Base-by-base conservation (phyloP, 2,329 filamentous ascomycete species). In the Aspergillus sojae region DNA sequence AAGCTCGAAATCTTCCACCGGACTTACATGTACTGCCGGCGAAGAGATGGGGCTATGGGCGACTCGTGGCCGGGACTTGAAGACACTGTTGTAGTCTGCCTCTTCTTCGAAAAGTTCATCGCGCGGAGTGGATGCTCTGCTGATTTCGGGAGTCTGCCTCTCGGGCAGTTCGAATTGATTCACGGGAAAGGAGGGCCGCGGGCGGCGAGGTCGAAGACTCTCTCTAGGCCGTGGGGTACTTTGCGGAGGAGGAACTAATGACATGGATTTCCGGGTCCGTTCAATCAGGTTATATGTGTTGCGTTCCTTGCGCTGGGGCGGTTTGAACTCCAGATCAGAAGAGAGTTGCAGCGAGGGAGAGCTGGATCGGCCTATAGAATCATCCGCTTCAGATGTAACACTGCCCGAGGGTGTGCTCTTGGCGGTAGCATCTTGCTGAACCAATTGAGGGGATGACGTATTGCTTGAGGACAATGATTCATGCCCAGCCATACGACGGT, bases 231-330 rank as follows among this genome's bases (percentile, higher is more conserved):
- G 62, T 60, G 69, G 28, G 61, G 46, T 56, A 50, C 32, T 55
- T 26, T 34, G n/a, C n/a, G 70, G 62, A 52, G 75, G 63, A 1
- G 87, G 84, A 54, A 86, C 81, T 3, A 88, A 83, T 0, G 89
- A 87, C 88, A 97, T 94, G 21, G 92, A 93, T 60, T 93, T 84
- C 21, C 91, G 88, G 0, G 94, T 96, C 55, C 93, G 89, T 72
- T 96, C 93, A 4, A 90, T 85, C 0, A 95, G 84, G 0, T 89
- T 81, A 62, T 65, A 71, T 71, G 62, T 60, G 43, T 71, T 67
- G 71, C 52, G 52, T 39, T 55, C 52, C 39, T 46, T 34, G 26
- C 48, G 61, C 48, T 53, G 43, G 28, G 45, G 39, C n/a, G 19
- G 65, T 53, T 30, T 50, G 58, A 10, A 45, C 34, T 55, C 62